Conservation (phyloP, 2,329 filamentous ascomycete species). For the Cordyceps fumosorosea region DNA sequence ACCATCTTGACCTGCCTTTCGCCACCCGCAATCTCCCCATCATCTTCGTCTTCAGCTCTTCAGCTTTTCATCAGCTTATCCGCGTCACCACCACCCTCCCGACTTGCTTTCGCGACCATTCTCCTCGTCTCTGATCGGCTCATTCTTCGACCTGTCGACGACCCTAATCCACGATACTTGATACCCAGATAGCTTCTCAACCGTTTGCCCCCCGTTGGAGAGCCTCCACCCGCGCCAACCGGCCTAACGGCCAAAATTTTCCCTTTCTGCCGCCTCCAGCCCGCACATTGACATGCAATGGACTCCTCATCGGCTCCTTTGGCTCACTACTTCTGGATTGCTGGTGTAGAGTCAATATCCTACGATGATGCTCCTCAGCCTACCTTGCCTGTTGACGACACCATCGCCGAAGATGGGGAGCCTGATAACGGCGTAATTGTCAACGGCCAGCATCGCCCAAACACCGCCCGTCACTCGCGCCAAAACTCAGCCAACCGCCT, state of each 20-base stretch:
- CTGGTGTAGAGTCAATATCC: conserved; percentile 60
- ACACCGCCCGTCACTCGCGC: conserved; percentile 48
- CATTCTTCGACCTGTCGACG: background rate
- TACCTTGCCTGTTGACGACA: conserved; percentile 42
- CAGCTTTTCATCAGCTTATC: background rate
- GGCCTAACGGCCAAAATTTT: conserved; percentile 3
- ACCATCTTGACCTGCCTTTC: background rate
- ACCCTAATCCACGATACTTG: background rate
- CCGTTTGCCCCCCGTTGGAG: background rate
- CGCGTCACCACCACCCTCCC: background rate
- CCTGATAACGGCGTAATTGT: conserved; percentile 35
- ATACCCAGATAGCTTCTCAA: background rate
- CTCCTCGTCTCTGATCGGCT: background rate
- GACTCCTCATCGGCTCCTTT: conserved; percentile 57
- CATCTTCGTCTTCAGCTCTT: background rate
- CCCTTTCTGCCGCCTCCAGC: background rate
- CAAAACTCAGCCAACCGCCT: conserved; percentile 54
- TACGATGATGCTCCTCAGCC: conserved; percentile 48
- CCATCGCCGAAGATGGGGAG: conserved; percentile 58
- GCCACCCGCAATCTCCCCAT: background rate
- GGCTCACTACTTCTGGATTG: conserved; percentile 72
- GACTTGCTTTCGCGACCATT: background rate
- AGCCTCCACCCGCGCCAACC: background rate
- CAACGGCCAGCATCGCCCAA: conserved; percentile 21
- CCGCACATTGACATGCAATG: conserved; percentile 42